phyloP scores from a whole-genome alignment of 179 eudicot genomes.

The Sideroxylon spinosum region DNA sequence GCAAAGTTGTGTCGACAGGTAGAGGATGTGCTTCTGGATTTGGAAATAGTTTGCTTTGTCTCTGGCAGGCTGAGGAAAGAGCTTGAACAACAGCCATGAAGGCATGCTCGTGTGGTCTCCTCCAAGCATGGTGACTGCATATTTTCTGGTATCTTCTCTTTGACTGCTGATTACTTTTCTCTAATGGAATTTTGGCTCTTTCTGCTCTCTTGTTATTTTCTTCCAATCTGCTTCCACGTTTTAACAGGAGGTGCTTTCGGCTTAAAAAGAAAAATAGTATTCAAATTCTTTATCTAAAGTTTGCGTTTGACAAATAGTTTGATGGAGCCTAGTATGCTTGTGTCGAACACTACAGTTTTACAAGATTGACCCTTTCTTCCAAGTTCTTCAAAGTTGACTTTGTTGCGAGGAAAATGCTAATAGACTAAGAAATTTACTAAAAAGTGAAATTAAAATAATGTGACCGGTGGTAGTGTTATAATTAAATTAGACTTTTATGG shows the following conservation, averaged over 20 bases:
- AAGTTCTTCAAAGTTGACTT: not conserved
- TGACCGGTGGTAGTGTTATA: too few relatives aligned
- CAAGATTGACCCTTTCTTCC: not conserved
- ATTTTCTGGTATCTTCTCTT: conserved; percentile 17
- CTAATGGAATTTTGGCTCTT: not conserved
- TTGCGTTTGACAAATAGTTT: conserved; percentile 8
- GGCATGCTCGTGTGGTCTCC: conserved; percentile 40
- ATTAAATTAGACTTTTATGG: too few relatives aligned
- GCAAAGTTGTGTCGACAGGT: conserved; percentile 57
- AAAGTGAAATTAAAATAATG: too few relatives aligned
- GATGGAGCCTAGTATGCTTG: not conserved
- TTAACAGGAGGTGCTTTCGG: conserved; percentile 15
- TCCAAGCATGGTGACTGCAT: conserved; percentile 58
- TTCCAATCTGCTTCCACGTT: conserved; percentile 3
- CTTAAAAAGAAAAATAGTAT: conserved; percentile 1
- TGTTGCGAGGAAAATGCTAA: too few relatives aligned
- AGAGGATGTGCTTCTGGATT: conserved; percentile 45
- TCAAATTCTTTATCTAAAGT: conserved; percentile 13
- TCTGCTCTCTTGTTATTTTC: conserved; percentile 16
- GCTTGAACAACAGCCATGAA: conserved; percentile 54
- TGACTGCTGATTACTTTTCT: not conserved
- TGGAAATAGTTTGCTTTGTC: conserved; percentile 28
- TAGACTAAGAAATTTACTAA: too few relatives aligned
- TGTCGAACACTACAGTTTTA: conserved; percentile 13
- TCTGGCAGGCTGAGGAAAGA: conserved; percentile 42